Evolutionary conservation across 345 rosid species (phyloP), one percentile per base, ranked within the genome.

Genomic region (Citropsis articulata): DNA sequence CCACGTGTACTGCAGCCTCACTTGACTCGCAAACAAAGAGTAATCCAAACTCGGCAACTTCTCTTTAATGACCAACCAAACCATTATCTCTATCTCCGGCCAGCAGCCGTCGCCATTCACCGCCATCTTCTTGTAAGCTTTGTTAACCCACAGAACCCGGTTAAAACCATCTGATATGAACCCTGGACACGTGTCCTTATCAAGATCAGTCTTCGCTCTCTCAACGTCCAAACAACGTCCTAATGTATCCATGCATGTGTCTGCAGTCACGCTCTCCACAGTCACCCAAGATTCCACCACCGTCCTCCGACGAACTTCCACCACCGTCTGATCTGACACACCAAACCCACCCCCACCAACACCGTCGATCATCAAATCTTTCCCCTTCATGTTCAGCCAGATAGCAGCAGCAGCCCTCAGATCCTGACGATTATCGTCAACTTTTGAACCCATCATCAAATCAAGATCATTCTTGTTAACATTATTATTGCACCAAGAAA

Each of bases 181-280:
- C 40, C 88, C 89, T 0, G 98, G 98, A 85, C 92, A 91, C 87
- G 87, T 86, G 90, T 91, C 95, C 6, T 5, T 75, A 35, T 88
- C 90, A 6, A 93, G 81, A 75, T 75, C 65, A 73, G 24, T 66
- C 70, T 55, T 85, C 70, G 72, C 45, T 45, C 71, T 75, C 73
- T 81, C 83, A 25, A 69, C 60, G 74, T 85, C 82, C 57, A 75
- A 70, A 77, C 73, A 53, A 68, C 79, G 77, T 12, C 42, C 56
- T 53, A 19, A 25, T 38, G 27, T 59, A 8, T 75, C 82, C 87
- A 75, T 78, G 85, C 83, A 67, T 76, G 70, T 67, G 66, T 72
- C 78, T 19, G 50, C 50, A 13, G 82, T 80, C 82, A 85, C 88
- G 75, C 77, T 77, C 80, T 85, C 85, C 24, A 82, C 84, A 50